Conservation (phyloP, 169 alveolate species). For the Plasmodium gonderi region DNA sequence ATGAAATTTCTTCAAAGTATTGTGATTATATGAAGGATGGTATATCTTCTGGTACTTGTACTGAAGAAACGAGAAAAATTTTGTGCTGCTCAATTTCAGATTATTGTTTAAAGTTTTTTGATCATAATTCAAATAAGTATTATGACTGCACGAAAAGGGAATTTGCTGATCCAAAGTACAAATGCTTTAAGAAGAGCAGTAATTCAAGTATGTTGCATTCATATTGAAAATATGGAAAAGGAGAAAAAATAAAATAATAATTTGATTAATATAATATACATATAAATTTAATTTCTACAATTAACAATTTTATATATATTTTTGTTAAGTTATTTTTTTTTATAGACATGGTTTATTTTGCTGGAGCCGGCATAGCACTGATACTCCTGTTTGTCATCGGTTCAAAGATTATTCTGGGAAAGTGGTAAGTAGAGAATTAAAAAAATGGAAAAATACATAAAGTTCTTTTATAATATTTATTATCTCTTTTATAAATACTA, state of each 20-base stretch:
- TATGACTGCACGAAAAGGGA: slow-evolving; percentile 44
- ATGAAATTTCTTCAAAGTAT: slow-evolving; percentile 47
- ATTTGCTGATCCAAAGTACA: slow-evolving; percentile 39
- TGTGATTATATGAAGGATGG: slow-evolving; percentile 43
- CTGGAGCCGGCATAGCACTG: slow-evolving; percentile 71
- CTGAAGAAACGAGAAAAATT: slow-evolving; percentile 22
- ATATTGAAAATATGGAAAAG: neutral
- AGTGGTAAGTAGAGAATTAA: slow-evolving; percentile 7
- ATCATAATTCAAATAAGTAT: slow-evolving; percentile 57
- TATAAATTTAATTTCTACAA: neutral
- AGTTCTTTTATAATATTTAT: neutral
- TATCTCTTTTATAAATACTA: neutral
- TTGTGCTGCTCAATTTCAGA: slow-evolving; percentile 61
- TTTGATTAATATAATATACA: neutral
- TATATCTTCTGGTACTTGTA: slow-evolving; percentile 48
- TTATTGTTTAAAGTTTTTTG: slow-evolving; percentile 52
- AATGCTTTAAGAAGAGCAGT: slow-evolving; percentile 25
- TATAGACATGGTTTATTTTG: slow-evolving; percentile 71
- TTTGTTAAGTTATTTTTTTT: slow-evolving; percentile 60
- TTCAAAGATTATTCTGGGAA: slow-evolving; percentile 29
- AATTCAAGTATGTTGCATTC: slow-evolving; percentile 47
- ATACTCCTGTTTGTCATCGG: slow-evolving; percentile 66
- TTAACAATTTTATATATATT: slow-evolving; percentile 23
- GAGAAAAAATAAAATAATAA: neutral
- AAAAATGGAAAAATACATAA: neutral